Evolutionary conservation across 805 yeast genomes (phyloP).

Genomic region (Candida dendrica): DNA sequence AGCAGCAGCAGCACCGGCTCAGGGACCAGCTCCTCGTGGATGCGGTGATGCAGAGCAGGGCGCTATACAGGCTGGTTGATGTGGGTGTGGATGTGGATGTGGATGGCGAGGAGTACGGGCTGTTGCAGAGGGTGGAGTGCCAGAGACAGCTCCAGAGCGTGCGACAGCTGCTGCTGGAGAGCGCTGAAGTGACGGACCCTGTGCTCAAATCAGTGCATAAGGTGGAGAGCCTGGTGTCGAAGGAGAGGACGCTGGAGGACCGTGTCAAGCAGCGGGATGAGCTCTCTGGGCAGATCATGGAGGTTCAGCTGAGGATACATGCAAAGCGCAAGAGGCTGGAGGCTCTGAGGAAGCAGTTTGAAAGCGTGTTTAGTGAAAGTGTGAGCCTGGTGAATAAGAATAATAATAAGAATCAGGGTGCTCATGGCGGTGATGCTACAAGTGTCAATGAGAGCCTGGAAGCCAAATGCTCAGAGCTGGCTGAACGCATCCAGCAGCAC

Average conservation of each 20-base stretch:
- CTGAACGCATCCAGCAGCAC: background rate
- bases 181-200: constrained; percentile 11
- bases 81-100: background rate
- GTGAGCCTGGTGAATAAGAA: no score
- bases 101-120: no score
- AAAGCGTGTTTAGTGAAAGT: no score
- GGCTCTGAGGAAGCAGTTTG: background rate
- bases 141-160: background rate
- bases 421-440: no score
- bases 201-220: constrained; percentile 15
- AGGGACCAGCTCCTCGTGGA: background rate
- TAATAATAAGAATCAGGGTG: no score
- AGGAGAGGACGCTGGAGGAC: background rate
- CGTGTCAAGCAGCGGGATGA: background rate
- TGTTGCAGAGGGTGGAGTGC: background rate
- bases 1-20: no score
- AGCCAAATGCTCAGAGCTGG: background rate
- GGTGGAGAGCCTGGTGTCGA: background rate
- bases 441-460: background rate
- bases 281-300: background rate
- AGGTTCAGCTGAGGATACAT: background rate
- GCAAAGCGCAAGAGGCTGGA: no score
- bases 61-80: background rate
- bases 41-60: background rate
- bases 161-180: background rate